Evolutionary conservation across 257 asterid species (phyloP), one percentile per base, ranked within the genome.

Genomic region (Orobanche coerulescens): DNA sequence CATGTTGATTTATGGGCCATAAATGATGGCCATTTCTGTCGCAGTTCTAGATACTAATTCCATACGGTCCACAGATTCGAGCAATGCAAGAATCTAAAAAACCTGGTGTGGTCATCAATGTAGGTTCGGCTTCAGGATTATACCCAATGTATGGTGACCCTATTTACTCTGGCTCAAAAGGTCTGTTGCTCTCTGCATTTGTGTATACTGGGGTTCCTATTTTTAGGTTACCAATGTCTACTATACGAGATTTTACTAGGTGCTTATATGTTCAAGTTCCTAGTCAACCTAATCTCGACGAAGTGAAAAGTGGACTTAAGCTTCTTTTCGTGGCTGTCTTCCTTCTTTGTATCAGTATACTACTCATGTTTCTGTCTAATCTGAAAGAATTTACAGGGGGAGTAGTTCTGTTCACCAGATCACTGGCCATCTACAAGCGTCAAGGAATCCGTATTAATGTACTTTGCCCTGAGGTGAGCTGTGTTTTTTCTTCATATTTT

Each of bases 401-500:
- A 22, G 95, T 93, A 56, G 94, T 93, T 63, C 34, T 88, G 57
- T 93, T 93, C 74, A 81, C 95, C 28, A 79, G 98, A 71, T 78
- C 98, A 14, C 88, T 93, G 63, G 83, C 78, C 77, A 87, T 71
- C 24, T 93, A 72, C 77, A 86, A 79, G 78, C 95, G 85, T 68
- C 78, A 80, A 67, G 95, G 97, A 57, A 93, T 93, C 65, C 98
- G 98, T 63, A 49, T 93, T 25, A 93, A 93, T 74, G 97, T 77
- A 39, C 95, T 93, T 52, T 93, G 98, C 77, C 98, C 98, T 37
- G 98, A 93, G 95, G 98, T 86, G 56, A 67, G 74, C 47, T 55
- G 18, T 56, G 31, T 30, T 66, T 28, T 47, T 61, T 20, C 8
- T 15, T 66, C 65, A 28, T 47, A 33, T 53, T 56, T 31, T 58